Evolutionary conservation across 2,329 filamentous ascomycete species (phyloP).

Genomic region (Aureobasidium sp.): DNA sequence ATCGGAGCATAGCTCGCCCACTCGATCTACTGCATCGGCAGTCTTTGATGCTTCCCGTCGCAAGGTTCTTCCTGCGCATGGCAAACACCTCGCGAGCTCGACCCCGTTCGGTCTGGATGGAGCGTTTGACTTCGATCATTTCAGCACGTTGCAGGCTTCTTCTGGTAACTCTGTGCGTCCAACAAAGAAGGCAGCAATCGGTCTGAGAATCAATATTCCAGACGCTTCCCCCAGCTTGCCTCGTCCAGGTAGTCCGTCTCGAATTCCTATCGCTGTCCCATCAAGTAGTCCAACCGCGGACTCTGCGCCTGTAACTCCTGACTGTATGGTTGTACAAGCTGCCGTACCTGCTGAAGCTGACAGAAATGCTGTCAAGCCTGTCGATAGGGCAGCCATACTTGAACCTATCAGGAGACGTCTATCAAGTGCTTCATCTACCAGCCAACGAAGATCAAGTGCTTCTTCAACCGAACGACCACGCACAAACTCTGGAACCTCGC

Average conservation of each 20-base stretch:
- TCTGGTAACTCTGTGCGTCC: neutral
- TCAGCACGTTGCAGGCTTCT: neutral
- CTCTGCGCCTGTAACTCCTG: neutral
- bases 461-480: neutral
- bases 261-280: neutral
- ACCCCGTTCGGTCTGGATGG: slow-evolving; percentile 1
- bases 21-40: neutral
- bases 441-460: neutral
- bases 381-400: slow-evolving; percentile 9
- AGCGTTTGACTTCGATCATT: neutral
- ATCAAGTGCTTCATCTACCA: neutral
- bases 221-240: neutral
- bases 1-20: neutral
- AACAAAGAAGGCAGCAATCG: neutral
- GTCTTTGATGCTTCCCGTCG: neutral
- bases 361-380: neutral
- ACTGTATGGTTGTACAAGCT: neutral
- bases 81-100: neutral
- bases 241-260: slow-evolving; percentile 3
- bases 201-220: slow-evolving; percentile 2
- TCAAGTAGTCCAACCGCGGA: neutral
- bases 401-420: slow-evolving; percentile 12
- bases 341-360: neutral
- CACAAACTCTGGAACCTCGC: neutral
- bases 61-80: neutral